Evolutionary conservation across 371 early-diverging fungal genomes (phyloP).

Genomic region (Batkoa obscura): DNA sequence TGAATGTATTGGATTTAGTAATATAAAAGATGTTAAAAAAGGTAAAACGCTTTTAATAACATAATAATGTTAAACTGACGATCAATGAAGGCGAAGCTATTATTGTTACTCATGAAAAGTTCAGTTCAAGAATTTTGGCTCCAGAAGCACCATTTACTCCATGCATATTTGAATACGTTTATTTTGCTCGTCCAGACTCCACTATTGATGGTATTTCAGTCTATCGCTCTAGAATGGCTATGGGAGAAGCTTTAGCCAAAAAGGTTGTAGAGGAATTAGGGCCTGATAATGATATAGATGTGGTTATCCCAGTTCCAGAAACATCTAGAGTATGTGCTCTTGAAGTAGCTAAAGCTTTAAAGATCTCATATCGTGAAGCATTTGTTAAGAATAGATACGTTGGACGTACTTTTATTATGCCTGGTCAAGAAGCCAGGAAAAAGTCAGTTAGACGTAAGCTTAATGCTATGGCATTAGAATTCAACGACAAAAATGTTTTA

Average conservation of each 20-base stretch:
- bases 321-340: conserved; percentile 86
- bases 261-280: conserved; percentile 49
- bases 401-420: conserved; percentile 97
- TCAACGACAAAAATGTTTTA: conserved; percentile 82
- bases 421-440: conserved; percentile 77
- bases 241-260: conserved; percentile 89
- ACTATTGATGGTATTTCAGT: conserved; percentile 94
- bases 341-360: conserved; percentile 69
- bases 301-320: conserved; percentile 94
- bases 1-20: conserved; percentile 71
- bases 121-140: conserved; percentile 33
- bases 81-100: conserved; percentile 49
- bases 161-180: conserved; percentile 95
- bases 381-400: conserved; percentile 97
- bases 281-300: conserved; percentile 49
- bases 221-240: conserved; percentile 87
- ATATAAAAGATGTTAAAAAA: conserved; percentile 70
- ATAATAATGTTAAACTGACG: not conserved
- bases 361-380: conserved; percentile 84
- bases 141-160: conserved; percentile 40
- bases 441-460: conserved; percentile 92
- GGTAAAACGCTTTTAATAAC: conserved; percentile 16
- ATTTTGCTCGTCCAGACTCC: conserved; percentile 95
- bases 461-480: conserved; percentile 93
- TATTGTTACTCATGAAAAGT: conserved; percentile 54